Evolutionary conservation across 1,139 yeast species (phyloP), one percentile per base, ranked within the genome.

Genomic region (Hyphopichia wangnamkhiaoensis): DNA sequence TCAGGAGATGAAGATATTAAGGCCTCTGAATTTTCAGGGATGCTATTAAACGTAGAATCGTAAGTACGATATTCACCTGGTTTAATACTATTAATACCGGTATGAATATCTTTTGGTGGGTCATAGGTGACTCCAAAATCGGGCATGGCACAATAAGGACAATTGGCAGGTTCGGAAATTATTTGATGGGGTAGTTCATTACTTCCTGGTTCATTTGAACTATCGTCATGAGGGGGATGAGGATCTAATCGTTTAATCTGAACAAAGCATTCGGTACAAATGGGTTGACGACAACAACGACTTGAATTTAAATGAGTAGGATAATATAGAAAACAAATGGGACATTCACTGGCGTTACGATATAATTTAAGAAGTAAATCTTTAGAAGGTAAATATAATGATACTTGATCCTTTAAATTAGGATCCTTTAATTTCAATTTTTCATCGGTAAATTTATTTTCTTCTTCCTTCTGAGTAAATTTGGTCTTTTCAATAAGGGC

Each of bases 261-360:
- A 7, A 91, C 97, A 75, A 93, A 93, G 60, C 98, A 93, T 63
- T 93, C 98, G 1, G 96, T 79, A 63, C 98, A 93, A 17, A 93
- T 90, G 2, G 95, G 93, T 59, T 93, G 98, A 37, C 80, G 76
- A 59, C 98, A 93, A 61, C 98, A 93, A 35, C 95, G 72, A n/a
- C 96, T 84, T 37, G 76, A 61, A 64, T 93, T 93, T 49, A 91
- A 65, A 53, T 82, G 80, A 34, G 76, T 73, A 1, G 98, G 98
- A 57, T 84, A 88, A 56, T 76, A 88, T 17, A 93, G 73, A 59
- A 93, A 93, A 58, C 98, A 93, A 48, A 93, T 93, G 9, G 98
- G 98, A 59, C 98, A 93, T 56, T 93, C 98, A 23, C 74, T 64
- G 2, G 88, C 79, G 40, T 78, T 67, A 37, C 79, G 65, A 63